Percentiles rank a stretch among this genome's conserved stretches.
Conservation (phyloP, 2,329 filamentous ascomycete genomes). For the Leptographium flavum region DNA sequence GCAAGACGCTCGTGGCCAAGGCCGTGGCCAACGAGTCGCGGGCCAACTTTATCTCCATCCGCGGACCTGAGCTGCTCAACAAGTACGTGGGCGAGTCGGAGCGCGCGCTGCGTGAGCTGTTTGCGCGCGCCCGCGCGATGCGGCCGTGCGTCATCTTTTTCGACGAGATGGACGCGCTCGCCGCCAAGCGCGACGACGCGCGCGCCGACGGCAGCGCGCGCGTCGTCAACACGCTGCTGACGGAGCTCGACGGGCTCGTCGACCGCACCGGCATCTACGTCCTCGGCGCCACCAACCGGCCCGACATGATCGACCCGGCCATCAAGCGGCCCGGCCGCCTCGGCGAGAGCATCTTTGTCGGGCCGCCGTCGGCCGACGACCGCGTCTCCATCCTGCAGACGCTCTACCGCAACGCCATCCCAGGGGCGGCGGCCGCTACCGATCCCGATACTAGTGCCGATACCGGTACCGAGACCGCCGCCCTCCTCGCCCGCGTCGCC, state of each 20-base stretch:
- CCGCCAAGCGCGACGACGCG: constrained; percentile 65
- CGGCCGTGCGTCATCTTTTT: constrained; percentile 95
- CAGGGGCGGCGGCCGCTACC: constrained; percentile 14
- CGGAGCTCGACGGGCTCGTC: constrained; percentile 78
- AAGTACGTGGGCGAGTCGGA: constrained; percentile 97
- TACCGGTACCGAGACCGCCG: constrained; percentile 25
- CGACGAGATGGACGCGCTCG: constrained; percentile 81
- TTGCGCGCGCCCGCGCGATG: constrained; percentile 71
- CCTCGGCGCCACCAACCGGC: constrained; percentile 86
- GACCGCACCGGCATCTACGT: constrained; percentile 79
- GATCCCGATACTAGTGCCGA: neutral
- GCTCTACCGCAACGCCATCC: constrained; percentile 36
- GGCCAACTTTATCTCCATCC: constrained; percentile 96
- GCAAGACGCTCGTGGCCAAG: constrained; percentile 91
- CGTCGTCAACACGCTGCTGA: constrained; percentile 88
- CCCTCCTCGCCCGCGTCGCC: constrained; percentile 47
- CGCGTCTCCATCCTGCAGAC: constrained; percentile 75
- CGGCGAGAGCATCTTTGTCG: constrained; percentile 68
- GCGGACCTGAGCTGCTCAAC: constrained; percentile 89
- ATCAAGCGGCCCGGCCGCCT: constrained; percentile 87
- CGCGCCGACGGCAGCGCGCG: constrained; percentile 65
- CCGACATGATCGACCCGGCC: constrained; percentile 91
- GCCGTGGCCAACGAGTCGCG: constrained; percentile 90
- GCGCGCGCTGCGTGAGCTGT: constrained; percentile 81
- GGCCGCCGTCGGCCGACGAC: constrained; percentile 61